phyloP scores from a whole-genome alignment of 2,329 filamentous ascomycete species.

The Fusarium coicis region DNA sequence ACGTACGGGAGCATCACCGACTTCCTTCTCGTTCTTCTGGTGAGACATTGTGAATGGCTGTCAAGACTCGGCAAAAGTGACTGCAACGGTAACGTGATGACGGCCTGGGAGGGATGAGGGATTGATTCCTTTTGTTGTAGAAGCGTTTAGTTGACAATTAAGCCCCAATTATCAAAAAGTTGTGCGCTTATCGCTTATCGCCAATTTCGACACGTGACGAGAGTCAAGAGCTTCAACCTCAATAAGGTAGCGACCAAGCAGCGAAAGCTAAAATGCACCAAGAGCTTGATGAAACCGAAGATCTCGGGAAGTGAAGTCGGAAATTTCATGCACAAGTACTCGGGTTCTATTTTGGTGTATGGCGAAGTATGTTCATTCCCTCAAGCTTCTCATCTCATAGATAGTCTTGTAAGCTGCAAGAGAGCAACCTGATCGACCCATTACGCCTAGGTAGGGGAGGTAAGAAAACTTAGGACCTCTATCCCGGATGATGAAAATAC shows the following conservation, averaged over 20 bases:
- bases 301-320: not conserved
- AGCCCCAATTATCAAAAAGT: conserved; percentile 31
- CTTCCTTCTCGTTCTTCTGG: conserved; percentile 95
- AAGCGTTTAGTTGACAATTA: conserved; percentile 24
- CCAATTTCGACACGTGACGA: conserved; percentile 6
- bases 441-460: not conserved
- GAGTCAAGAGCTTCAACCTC: not conserved
- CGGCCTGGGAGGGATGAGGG: conserved; percentile 52
- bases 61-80: conserved; percentile 81
- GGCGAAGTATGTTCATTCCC: not conserved
- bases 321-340: not conserved
- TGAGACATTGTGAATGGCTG: conserved; percentile 83
- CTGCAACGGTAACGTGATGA: conserved; percentile 81
- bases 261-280: not conserved
- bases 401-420: not conserved
- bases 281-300: not conserved
- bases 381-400: not conserved
- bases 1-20: conserved; percentile 86
- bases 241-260: not conserved
- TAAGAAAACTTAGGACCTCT: not conserved
- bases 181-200: conserved; percentile 38
- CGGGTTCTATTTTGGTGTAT: not conserved
- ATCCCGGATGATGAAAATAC: not conserved
- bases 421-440: not conserved
- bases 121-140: conserved; percentile 36